A percentile compares a stretch with the other conserved stretches of the same genome.
These are phyloP conservation scores for Claviceps sp. DNA, from an alignment of 2,329 filamentous ascomycete genomes.

Conservation along the genomic window DNA sequence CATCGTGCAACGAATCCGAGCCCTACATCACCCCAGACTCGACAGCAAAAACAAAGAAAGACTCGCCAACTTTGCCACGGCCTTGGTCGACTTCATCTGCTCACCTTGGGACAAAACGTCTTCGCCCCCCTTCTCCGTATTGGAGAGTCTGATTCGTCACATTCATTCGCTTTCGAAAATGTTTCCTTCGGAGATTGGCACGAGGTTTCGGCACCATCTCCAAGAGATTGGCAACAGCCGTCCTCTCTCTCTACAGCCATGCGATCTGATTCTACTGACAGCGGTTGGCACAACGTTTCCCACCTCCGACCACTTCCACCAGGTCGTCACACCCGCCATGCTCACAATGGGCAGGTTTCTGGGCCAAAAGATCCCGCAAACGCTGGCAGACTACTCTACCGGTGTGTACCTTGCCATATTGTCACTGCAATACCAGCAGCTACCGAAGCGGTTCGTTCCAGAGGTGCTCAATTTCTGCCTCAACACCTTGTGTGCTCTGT, in stretches of 20 bases:
- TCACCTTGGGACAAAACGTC: constrained; percentile 29
- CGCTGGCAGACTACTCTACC: constrained; percentile 51
- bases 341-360: constrained; percentile 75
- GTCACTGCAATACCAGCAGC: constrained; percentile 65
- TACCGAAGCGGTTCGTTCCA: constrained; percentile 79
- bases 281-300: constrained; percentile 78
- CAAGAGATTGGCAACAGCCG: constrained; percentile 35
- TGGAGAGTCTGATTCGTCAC: constrained; percentile 77
- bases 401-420: constrained; percentile 73
- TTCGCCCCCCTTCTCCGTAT: constrained; percentile 47
- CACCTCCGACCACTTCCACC: constrained; percentile 94
- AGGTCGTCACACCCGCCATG: constrained; percentile 81
- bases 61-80: constrained; percentile 52
- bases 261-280: constrained; percentile 72
- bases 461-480: constrained; percentile 73
- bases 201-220: constrained; percentile 64
- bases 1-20: constrained; percentile 78
- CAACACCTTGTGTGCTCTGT: constrained; percentile 57
- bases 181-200: constrained; percentile 65
- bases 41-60: constrained; percentile 74
- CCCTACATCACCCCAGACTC: constrained; percentile 82
- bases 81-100: constrained; percentile 50
- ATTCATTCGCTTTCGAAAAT: constrained; percentile 84
- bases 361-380: constrained; percentile 57
- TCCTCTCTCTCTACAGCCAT: constrained; percentile 40